phyloP scores from a whole-genome alignment of 371 early-diverging fungal genomes.

The Mortierella sp. region DNA sequence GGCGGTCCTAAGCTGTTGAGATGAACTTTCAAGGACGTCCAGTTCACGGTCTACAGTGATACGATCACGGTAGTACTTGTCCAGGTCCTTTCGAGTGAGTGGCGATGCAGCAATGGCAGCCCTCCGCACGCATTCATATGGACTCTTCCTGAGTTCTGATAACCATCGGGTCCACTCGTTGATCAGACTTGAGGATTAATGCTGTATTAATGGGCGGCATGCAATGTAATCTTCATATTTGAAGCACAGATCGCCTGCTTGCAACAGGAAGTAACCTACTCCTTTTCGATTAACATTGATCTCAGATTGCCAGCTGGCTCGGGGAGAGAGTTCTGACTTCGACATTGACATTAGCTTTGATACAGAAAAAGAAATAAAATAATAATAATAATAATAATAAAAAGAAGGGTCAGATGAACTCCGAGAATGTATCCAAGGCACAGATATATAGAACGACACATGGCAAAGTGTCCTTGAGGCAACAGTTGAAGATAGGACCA shows the following conservation, averaged over 20 bases:
- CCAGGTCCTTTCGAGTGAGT: constrained; percentile 24
- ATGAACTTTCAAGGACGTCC: constrained; percentile 38
- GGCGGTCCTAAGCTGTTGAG: too few species aligned
- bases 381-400: too few species aligned
- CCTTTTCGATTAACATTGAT: constrained; percentile 32
- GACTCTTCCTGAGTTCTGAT: constrained; percentile 19
- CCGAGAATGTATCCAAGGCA: constrained; percentile 6
- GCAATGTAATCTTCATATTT: constrained; percentile 19
- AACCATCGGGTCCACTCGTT: constrained; percentile 28
- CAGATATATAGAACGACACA: constrained; percentile 26
- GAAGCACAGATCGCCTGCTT: constrained; percentile 23
- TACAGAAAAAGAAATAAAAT: constrained; percentile 16
- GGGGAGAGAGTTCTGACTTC: constrained; percentile 18
- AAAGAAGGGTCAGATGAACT: constrained; percentile 18
- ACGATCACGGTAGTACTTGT: constrained; percentile 33
- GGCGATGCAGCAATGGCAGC: constrained; percentile 20
- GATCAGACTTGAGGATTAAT: constrained; percentile 23
- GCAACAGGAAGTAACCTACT: constrained; percentile 35
- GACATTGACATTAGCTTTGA: too few species aligned
- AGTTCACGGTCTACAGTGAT: constrained; percentile 22
- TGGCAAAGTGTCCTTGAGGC: background rate
- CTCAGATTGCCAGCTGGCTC: constrained; percentile 19
- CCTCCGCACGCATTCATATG: constrained; percentile 28
- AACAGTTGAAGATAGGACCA: too few species aligned
- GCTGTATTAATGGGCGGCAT: constrained; percentile 18